These are phyloP conservation scores for Dryadomyces sulphureus DNA, from an alignment of 2,329 filamentous ascomycete genomes.

Conservation along the genomic window DNA sequence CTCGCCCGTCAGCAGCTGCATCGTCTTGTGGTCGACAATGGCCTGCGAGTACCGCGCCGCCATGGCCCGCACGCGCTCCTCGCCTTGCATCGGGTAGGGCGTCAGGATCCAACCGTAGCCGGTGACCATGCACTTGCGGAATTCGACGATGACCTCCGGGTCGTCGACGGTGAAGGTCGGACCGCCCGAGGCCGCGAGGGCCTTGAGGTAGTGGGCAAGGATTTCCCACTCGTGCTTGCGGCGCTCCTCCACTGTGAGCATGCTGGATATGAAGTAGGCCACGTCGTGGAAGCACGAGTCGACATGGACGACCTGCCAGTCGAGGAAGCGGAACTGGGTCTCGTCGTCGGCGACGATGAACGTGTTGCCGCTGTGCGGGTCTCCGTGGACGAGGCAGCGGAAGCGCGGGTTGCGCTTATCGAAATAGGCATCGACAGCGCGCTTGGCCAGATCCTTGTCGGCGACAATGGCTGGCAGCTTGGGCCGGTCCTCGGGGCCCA, in stretches of 20 bases:
- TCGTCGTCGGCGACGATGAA: constrained; percentile 13
- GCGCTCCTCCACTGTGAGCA: constrained; percentile 18
- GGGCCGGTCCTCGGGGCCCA: background rate
- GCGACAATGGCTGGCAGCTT: background rate
- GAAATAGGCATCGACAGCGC: constrained; percentile 18
- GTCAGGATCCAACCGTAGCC: constrained; percentile 20
- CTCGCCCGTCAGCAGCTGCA: constrained; percentile 12
- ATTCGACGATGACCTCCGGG: constrained; percentile 12
- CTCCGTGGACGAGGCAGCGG: constrained; percentile 19
- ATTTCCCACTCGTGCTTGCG: constrained; percentile 18
- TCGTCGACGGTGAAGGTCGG: background rate
- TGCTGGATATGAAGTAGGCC: constrained; percentile 19
- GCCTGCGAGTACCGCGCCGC: constrained; percentile 17
- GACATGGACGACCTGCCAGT: constrained; percentile 21
- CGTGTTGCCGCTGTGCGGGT: constrained; percentile 20
- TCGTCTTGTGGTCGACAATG: constrained; percentile 18
- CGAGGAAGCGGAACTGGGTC: constrained; percentile 18
- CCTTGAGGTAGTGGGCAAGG: constrained; percentile 19
- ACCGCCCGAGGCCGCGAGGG: background rate
- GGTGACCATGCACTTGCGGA: constrained; percentile 18
- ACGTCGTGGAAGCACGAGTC: constrained; percentile 22
- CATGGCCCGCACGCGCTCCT: constrained; percentile 18
- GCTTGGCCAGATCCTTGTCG: background rate
- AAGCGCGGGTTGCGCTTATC: constrained; percentile 17
- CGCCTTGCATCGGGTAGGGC: constrained; percentile 19